Evolutionary conservation across 257 asterid species (phyloP).

Genomic region (Solanum piurae): DNA sequence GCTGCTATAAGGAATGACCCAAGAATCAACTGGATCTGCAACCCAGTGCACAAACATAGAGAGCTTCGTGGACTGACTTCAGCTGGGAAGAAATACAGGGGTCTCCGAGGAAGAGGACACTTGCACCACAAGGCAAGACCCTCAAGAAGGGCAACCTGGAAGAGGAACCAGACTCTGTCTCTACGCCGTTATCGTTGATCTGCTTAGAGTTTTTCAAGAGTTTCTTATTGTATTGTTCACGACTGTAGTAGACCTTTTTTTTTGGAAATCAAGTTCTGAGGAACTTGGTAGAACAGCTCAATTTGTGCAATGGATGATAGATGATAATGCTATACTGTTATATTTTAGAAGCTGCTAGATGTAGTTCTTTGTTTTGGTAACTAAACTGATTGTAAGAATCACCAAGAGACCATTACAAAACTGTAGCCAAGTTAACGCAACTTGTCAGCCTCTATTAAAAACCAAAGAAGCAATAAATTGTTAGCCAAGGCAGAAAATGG

Average conservation of each 20-base stretch:
- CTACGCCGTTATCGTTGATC: background rate
- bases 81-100: background rate
- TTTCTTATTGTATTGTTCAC: background rate
- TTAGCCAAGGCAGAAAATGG: background rate
- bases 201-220: background rate
- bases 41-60: background rate
- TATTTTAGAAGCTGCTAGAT: background rate
- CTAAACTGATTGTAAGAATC: background rate
- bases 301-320: background rate
- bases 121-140: background rate
- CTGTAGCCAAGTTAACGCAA: background rate
- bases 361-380: background rate
- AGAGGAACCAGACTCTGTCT: background rate
- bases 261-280: too few relatives aligned
- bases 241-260: background rate
- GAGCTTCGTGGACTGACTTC: background rate
- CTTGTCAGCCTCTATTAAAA: background rate
- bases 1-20: slow-evolving; percentile 1
- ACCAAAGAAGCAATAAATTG: background rate
- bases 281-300: background rate
- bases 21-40: slow-evolving; percentile 1
- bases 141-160: background rate
- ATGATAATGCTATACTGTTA: background rate
- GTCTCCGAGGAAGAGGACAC: background rate
- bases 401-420: background rate